Evolutionary conservation across 139 green algal genomes (phyloP), one percentile per base, ranked within the genome.

Genomic region (Chlamydomonas applanata): DNA sequence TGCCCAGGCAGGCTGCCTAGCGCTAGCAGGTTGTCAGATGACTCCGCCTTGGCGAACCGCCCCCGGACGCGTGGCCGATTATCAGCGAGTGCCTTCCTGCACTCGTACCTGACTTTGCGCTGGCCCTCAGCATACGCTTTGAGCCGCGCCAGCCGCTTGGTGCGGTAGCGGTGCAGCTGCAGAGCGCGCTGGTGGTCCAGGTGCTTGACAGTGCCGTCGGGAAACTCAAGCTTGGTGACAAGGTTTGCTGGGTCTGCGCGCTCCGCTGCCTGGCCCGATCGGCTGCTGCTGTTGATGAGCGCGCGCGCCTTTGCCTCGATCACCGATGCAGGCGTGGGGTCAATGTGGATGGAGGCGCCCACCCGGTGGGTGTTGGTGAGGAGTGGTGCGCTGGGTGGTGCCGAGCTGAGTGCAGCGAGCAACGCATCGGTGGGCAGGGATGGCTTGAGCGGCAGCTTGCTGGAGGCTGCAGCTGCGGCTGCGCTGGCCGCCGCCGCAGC

Each of bases 61-160:
- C 83, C 83, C 30, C 81, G 83, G 30, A 85, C 52, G 2, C 83
- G 60, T 9, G 77, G 73, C 1, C 83, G 69, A 35, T 57, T 36
- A 65, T 86, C 77, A 2, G 83, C 83, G 30, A 85, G 78, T 32
- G 67, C 76, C 77, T 89, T 86, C n/a, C 84, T 75, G 69, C 75
- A 83, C 45, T 81, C 76, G 73, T 86, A 85, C 11, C 84, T 61
- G 25, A 89, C 52, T 25, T 64, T 71, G 34, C 69, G 69, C 72
- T 71, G 59, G 59, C 72, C 72, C 25, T 77, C 72, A 34, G 72
- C 40, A 14, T 60, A 71, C 27, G 60, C 59, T 36, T 71, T 71
- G 25, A 77, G 53, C 22, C 72, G 72, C 40, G 35, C 34, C 36
- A 77, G 49, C 3, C 72, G 72, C 72, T 77, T 77, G 9, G 40